Conservation (phyloP, 345 rosid species). For the Salix purpurea region DNA sequence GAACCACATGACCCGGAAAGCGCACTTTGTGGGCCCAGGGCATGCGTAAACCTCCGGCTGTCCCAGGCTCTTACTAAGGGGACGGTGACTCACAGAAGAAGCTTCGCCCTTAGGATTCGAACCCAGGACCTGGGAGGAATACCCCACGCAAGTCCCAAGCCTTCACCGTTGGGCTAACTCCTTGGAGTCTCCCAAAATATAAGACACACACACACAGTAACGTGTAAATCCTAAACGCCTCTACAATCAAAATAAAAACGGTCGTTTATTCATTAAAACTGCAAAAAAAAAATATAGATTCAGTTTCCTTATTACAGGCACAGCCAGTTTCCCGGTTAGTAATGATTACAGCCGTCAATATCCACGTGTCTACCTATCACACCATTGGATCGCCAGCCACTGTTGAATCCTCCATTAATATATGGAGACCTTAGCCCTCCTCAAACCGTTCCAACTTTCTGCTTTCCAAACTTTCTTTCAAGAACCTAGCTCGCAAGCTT, state of each 20-base stretch:
- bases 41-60: too few species aligned
- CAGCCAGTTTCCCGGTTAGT: conserved; percentile 22
- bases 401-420: neutral
- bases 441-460: conserved; percentile 8
- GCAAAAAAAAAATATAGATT: too few species aligned
- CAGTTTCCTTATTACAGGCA: conserved; percentile 17
- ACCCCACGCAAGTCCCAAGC: too few species aligned
- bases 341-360: conserved; percentile 17
- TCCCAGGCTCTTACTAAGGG: too few species aligned
- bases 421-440: conserved; percentile 2
- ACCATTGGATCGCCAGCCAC: conserved; percentile 14
- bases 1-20: too few species aligned
- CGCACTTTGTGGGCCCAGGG: too few species aligned
- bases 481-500: neutral
- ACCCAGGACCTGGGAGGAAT: too few species aligned
- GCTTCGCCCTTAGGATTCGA: too few species aligned
- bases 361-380: conserved; percentile 38
- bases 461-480: neutral
- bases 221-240: conserved; percentile 17
- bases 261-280: neutral
- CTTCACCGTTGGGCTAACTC: too few species aligned
- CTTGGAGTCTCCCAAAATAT: neutral
- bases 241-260: neutral
- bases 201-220: neutral
- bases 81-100: too few species aligned